Conservation (phyloP, 2,329 filamentous ascomycete genomes). For the Fusarium sp. region DNA sequence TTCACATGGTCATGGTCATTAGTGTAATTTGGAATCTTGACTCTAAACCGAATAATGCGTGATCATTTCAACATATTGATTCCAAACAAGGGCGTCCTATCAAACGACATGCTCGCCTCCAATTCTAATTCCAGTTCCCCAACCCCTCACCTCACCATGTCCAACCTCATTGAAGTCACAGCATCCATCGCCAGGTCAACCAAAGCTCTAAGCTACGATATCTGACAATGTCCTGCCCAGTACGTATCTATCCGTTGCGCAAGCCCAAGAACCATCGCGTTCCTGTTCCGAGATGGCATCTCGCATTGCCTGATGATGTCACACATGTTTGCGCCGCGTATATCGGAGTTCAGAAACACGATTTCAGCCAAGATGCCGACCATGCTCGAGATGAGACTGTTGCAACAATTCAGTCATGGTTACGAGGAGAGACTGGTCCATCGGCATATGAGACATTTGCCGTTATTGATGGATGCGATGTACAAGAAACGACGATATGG, state of each 20-base stretch:
- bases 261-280: slow-evolving; percentile 46
- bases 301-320: slow-evolving; percentile 30
- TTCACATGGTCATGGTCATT: not conserved
- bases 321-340: slow-evolving; percentile 43
- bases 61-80: not conserved
- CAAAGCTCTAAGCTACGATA: not conserved
- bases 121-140: slow-evolving; percentile 1
- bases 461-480: slow-evolving; percentile 45
- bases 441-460: slow-evolving; percentile 10
- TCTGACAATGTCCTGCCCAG: slow-evolving; percentile 32
- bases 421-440: slow-evolving; percentile 1
- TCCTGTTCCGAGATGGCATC: slow-evolving; percentile 48
- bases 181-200: not conserved
- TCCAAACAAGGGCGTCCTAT: slow-evolving; percentile 10
- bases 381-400: not conserved
- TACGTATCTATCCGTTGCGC: slow-evolving; percentile 45
- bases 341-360: slow-evolving; percentile 44
- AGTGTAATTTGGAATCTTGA: not conserved
- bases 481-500: slow-evolving; percentile 38
- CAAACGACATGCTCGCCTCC: not conserved
- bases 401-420: slow-evolving; percentile 15
- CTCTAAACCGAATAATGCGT: not conserved
- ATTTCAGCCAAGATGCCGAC: not conserved
- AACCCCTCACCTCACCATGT: not conserved
- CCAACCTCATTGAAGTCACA: not conserved